Percentiles rank a stretch among this genome's conserved stretches.
Evolutionary conservation across 1,284 basidiomycete species (phyloP).

Genomic region (Austropuccinia psidii): DNA sequence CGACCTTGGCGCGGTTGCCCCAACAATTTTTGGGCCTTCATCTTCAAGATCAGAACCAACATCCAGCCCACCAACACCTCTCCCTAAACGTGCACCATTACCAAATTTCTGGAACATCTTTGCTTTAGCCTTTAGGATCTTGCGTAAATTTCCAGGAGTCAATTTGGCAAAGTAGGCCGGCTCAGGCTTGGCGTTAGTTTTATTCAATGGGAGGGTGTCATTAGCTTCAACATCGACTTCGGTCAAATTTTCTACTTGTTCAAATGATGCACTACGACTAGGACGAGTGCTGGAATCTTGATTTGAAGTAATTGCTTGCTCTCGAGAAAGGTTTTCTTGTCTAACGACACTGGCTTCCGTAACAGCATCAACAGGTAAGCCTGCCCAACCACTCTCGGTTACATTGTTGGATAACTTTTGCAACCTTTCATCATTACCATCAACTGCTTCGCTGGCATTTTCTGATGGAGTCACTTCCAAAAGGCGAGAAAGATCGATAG

Average conservation of each 20-base stretch:
- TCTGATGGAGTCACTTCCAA: background rate
- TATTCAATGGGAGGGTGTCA: constrained; percentile 41
- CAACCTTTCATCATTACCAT: constrained; percentile 59
- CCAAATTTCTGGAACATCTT: constrained; percentile 23
- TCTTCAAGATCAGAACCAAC: constrained; percentile 50
- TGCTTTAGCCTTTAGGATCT: constrained; percentile 42
- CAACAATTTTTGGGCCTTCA: constrained; percentile 46
- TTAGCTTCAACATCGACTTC: constrained; percentile 49
- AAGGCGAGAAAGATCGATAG: background rate
- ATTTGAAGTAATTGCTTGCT: too few relatives aligned
- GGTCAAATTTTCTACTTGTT: constrained; percentile 45
- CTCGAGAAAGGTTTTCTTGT: constrained; percentile 55
- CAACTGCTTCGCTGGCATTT: constrained; percentile 53
- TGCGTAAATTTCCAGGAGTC: constrained; percentile 53
- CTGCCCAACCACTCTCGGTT: constrained; percentile 70
- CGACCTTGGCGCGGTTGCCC: constrained; percentile 44
- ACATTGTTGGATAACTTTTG: constrained; percentile 55
- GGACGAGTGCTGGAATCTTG: constrained; percentile 47
- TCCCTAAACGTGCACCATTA: constrained; percentile 47
- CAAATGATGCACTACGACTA: constrained; percentile 13
- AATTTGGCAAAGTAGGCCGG: constrained; percentile 72
- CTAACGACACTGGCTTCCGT: constrained; percentile 68
- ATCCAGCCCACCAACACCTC: constrained; percentile 25
- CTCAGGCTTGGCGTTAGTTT: constrained; percentile 47
- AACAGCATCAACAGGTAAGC: constrained; percentile 62